Base-by-base conservation (phyloP, 1,284 basidiomycete species). In the Cryptococcus wingfieldii region DNA sequence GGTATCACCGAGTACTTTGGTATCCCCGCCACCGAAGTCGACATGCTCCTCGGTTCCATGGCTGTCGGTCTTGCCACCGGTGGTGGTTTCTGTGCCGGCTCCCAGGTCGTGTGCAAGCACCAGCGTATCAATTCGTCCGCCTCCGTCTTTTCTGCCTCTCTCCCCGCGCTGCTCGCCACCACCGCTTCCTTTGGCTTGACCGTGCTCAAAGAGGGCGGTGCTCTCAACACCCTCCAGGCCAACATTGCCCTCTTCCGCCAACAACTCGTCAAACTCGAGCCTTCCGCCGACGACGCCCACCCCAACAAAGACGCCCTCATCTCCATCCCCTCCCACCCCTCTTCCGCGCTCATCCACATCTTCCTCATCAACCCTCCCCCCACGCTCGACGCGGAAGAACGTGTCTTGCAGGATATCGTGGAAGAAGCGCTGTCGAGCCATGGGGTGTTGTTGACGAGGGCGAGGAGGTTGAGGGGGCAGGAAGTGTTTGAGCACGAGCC, bases 1-100 rank as follows among this genome's bases (percentile, higher is more conserved):
- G 95, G 95, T 42, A 78, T 98, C 46, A 97, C 96, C 0, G 96
- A 99, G 72, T 79, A 95, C 42, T 96, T 89, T 77, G 90, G 90
- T 60, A 86, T 97, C 51, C 87, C 92, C 0, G 90, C 80, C 0
- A 67, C 71, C 19, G 81, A 81, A 9, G 77, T 83, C 42, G 82
- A 83, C 65, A 81, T 83, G 39, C 66, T 83, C 23, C 72, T 80
- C 14, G 96, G 94, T 4, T 94, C 90, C 31, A 84, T 93, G 65
- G 88, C 94, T 0, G 91, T 84, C 51, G 87, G 89, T 16, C 83
- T 98, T 34, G 86, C 85, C 56, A 84, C 93, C 2, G 83, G 83
- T 2, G 96, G 96, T 50, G 96, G 95, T 6, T 98, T 98, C 82
- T 98, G 95, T 71, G 92, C 92, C 1, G 95, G 95, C 34, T 88